Evolutionary conservation across 1,139 yeast species (phyloP), one percentile per base, ranked within the genome.

Genomic region (Geotrichum bryndzae): DNA sequence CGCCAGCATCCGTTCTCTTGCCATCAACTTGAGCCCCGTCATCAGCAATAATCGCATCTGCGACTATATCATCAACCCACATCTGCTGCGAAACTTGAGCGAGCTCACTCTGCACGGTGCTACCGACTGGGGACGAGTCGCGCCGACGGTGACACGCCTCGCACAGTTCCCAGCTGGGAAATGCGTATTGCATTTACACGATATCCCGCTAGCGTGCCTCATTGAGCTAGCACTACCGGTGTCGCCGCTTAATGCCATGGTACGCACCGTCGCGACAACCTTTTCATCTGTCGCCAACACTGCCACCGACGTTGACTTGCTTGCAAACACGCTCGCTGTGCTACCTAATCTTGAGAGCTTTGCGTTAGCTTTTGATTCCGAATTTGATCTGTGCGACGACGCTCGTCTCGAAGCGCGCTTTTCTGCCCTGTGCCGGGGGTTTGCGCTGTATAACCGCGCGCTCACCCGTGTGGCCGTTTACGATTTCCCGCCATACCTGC

Each of bases 401-500:
- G 41, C 54, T 7, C 22, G n/a, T 11, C 50, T 59, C 11, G 56
- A 55, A 10, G 29, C 51, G 18, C 50, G 35, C 41, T 51, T 59
- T 29, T 25, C 56, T 1, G 41, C 45, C 10, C 53, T 59, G 27
- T 51, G 51, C 13, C 33, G 52, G 6, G 15, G 33, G 2, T 29
- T 48, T 31, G 45, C 35, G 23, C 41, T 59, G 38, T 13, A 51
- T 27, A 59, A 54, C 35, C 31, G 46, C 25, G 38, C 35, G 22
- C 22, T 54, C 45, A 45, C 52, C 33, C 38, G 35, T n/a, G 33
- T 59, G n/a, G 51, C 54, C 38, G 23, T 59, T 6, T 55, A 50
- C 29, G 61, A 59, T 53, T 59, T 55, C 29, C 61, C 61, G 8
- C 61, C 61, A 0, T 59, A 59, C 41, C 22, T 59, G 53, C 54